Percentiles rank a stretch among this genome's conserved stretches.
Evolutionary conservation across 768 basidiomycete genomes (phyloP).

Genomic region (Boletus insuetus): DNA sequence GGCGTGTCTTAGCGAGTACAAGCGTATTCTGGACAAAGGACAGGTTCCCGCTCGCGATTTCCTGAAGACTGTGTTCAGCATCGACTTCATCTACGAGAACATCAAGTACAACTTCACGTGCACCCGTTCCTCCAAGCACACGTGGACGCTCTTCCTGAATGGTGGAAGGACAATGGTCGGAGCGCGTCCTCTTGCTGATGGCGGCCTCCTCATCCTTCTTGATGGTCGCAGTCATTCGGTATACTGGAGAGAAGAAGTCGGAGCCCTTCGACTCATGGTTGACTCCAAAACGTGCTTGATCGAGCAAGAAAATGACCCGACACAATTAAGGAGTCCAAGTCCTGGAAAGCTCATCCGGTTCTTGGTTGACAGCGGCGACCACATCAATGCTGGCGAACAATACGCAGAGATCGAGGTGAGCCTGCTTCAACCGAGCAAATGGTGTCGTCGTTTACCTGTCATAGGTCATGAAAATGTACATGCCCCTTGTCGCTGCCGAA

Average conservation of each 20-base stretch:
- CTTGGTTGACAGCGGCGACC: slow-evolving; percentile 95
- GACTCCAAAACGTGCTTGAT: slow-evolving; percentile 98
- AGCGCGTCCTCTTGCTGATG: slow-evolving; percentile 89
- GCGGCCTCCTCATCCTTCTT: slow-evolving; percentile 87
- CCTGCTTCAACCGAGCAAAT: neutral
- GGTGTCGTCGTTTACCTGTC: slow-evolving; percentile 1
- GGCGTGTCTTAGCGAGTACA: slow-evolving; percentile 90
- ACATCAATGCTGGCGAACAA: slow-evolving; percentile 92
- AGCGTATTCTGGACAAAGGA: slow-evolving; percentile 94
- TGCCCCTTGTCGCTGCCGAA: slow-evolving; percentile 93
- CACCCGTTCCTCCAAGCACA: slow-evolving; percentile 81
- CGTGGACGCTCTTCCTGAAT: slow-evolving; percentile 95
- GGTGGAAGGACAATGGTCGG: slow-evolving; percentile 92
- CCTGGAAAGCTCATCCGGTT: slow-evolving; percentile 95
- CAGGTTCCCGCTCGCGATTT: slow-evolving; percentile 95
- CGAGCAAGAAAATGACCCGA: slow-evolving; percentile 99
- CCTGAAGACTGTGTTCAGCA: slow-evolving; percentile 92
- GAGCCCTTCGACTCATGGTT: slow-evolving; percentile 86
- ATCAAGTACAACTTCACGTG: slow-evolving; percentile 94
- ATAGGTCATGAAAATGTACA: slow-evolving; percentile 99
- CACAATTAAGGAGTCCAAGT: slow-evolving; percentile 91
- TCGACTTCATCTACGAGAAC: slow-evolving; percentile 98
- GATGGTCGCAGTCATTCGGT: slow-evolving; percentile 95
- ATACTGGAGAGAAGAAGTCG: slow-evolving; percentile 98
- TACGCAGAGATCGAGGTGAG: slow-evolving; percentile 97